A percentile compares a stretch with the other conserved stretches of the same genome.
Conservation (phyloP, 306 rosid species). For the Mimosa pudica region DNA sequence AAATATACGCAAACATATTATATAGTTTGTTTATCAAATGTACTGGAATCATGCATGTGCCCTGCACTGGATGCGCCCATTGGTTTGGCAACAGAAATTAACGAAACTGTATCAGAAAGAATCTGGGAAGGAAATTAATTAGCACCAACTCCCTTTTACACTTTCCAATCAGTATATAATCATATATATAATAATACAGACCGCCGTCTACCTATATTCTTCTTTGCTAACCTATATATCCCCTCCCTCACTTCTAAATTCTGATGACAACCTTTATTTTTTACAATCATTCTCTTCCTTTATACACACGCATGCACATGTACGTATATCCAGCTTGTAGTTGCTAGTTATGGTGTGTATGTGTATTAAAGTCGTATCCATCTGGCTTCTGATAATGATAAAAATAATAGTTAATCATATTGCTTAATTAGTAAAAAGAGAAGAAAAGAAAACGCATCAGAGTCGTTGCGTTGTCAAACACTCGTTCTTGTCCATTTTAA, state of each 20-base stretch:
- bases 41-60: not conserved
- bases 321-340: not conserved
- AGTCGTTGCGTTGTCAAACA: not conserved
- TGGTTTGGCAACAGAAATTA: not conserved
- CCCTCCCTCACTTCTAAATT: constrained; percentile 23
- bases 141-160: not conserved
- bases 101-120: not conserved
- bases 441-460: not conserved
- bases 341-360: too few species aligned
- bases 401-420: not conserved
- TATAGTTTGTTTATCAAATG: not conserved
- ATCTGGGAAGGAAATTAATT: not conserved
- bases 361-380: not conserved
- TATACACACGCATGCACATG: not conserved
- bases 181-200: not conserved
- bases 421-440: not conserved
- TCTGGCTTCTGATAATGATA: not conserved
- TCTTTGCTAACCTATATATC: constrained; percentile 44
- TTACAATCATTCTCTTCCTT: constrained; percentile 5
- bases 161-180: not conserved
- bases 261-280: constrained; percentile 31
- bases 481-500: not conserved
- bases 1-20: not conserved
- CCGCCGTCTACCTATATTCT: not conserved
- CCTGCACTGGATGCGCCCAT: not conserved